Evolutionary conservation across 768 basidiomycete species (phyloP).

Genomic region (Termitomyces sp.): DNA sequence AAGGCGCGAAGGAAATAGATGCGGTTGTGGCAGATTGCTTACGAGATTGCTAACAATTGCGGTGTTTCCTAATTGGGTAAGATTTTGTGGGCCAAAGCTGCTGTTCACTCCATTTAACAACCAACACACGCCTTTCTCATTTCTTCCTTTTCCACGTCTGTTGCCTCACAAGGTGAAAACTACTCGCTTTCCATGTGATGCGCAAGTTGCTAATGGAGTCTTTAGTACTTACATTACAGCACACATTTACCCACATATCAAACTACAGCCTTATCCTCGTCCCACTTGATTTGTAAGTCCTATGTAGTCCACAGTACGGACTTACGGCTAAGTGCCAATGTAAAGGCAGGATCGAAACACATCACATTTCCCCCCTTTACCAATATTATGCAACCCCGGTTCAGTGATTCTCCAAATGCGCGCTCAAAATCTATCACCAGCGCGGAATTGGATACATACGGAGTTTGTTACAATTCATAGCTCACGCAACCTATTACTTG

Average conservation of each 20-base stretch:
- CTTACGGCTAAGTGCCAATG: not conserved
- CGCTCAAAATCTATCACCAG: conserved; percentile 77
- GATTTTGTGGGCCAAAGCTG: conserved; percentile 2
- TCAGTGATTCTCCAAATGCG: conserved; percentile 67
- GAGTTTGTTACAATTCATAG: conserved; percentile 41
- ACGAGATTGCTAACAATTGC: conserved; percentile 1
- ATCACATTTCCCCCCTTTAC: not conserved
- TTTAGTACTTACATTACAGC: not conserved
- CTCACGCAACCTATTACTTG: not conserved
- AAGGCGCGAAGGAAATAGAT: not conserved
- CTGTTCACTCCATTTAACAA: not conserved
- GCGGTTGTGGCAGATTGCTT: not conserved
- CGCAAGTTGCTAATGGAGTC: not conserved
- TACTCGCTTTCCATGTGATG: not conserved
- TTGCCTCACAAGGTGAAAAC: not conserved
- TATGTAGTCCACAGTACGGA: not conserved
- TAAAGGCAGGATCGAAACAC: not conserved
- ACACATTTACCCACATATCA: not conserved
- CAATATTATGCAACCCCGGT: conserved; percentile 29
- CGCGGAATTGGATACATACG: conserved; percentile 73
- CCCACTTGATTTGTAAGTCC: not conserved
- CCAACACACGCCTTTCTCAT: not conserved
- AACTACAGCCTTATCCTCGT: not conserved
- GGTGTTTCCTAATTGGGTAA: conserved; percentile 4
- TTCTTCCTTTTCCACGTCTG: not conserved